Percentiles rank a stretch among this genome's conserved stretches.
These are phyloP conservation scores for Blastocystis hominis DNA, from an alignment of 352 stramenopile genomes.

Conservation along the genomic window DNA sequence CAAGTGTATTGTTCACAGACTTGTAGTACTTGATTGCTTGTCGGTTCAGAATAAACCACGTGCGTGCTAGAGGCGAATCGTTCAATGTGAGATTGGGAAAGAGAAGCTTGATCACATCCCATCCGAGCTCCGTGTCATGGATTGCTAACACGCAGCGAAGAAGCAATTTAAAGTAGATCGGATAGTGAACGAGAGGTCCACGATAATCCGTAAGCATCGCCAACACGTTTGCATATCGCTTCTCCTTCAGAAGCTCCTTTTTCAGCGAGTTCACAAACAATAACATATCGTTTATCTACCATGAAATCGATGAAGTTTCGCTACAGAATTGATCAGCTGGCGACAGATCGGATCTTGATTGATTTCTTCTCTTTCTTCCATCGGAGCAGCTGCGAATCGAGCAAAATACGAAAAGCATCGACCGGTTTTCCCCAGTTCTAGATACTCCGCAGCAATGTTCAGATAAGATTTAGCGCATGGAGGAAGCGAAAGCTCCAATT, in stretches of 20 bases:
- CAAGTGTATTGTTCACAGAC: not conserved
- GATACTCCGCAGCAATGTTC: not conserved
- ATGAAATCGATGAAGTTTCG: not conserved
- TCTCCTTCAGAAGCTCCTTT: not conserved
- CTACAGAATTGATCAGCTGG: not conserved
- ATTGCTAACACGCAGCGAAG: not conserved
- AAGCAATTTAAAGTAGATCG: slow-evolving; percentile 24
- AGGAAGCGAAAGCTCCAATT: not conserved
- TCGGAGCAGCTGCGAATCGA: not conserved
- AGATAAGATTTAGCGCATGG: not conserved
- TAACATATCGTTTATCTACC: not conserved
- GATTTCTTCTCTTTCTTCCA: not conserved
- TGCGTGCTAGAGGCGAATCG: not conserved
- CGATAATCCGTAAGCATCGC: not conserved
- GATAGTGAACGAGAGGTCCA: not conserved
- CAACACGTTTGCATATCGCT: not conserved
- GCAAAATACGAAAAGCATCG: not conserved
- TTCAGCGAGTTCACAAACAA: not conserved
- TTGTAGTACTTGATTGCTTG: slow-evolving; percentile 46
- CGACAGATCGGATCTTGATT: not conserved
- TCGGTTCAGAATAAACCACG: not conserved
- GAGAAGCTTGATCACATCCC: not conserved
- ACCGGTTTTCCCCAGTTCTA: not conserved
- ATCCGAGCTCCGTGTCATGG: not conserved
- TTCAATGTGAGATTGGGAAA: not conserved